These are phyloP conservation scores for Noccaea bulbosa DNA, from an alignment of 345 rosid genomes.

Conservation along the genomic window DNA sequence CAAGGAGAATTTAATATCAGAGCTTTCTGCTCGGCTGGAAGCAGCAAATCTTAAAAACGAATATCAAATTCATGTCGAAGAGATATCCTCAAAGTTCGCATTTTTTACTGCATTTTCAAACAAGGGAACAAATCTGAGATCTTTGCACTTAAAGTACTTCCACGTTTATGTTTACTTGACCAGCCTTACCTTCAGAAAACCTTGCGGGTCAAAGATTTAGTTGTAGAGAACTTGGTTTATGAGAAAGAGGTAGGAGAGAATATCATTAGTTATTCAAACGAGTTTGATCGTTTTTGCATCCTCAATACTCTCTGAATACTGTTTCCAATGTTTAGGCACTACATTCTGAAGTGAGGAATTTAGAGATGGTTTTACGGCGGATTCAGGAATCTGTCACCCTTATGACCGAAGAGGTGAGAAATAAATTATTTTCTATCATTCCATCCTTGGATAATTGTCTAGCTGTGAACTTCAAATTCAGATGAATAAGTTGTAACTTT, in stretches of 20 bases:
- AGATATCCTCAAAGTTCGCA: constrained; percentile 58
- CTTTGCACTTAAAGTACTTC: constrained; percentile 32
- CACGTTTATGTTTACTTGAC: constrained; percentile 55
- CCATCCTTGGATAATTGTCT: constrained; percentile 2
- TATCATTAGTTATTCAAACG: constrained; percentile 26
- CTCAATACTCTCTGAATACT: constrained; percentile 27
- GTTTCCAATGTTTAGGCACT: constrained; percentile 52
- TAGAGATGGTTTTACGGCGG: constrained; percentile 58
- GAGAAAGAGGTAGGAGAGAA: constrained; percentile 68
- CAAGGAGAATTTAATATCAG: constrained; percentile 58
- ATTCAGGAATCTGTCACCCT: constrained; percentile 58
- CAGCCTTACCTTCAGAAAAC: constrained; percentile 69
- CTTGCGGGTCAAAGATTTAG: constrained; percentile 60
- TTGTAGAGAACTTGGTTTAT: constrained; percentile 59
- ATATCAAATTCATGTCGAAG: constrained; percentile 57
- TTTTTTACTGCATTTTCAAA: constrained; percentile 9
- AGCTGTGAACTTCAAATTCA: not conserved
- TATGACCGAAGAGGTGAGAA: constrained; percentile 74
- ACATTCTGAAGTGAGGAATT: constrained; percentile 59
- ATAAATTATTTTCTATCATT: constrained; percentile 30
- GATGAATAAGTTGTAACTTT: not conserved
- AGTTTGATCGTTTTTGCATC: constrained; percentile 22
- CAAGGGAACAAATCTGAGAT: constrained; percentile 22
- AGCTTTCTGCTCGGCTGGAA: constrained; percentile 61
- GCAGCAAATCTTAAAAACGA: constrained; percentile 51